Percentiles rank a stretch among this genome's conserved stretches.
phyloP scores from a whole-genome alignment of 2,329 filamentous ascomycete genomes.

The Endoconidiophora laricicola region DNA sequence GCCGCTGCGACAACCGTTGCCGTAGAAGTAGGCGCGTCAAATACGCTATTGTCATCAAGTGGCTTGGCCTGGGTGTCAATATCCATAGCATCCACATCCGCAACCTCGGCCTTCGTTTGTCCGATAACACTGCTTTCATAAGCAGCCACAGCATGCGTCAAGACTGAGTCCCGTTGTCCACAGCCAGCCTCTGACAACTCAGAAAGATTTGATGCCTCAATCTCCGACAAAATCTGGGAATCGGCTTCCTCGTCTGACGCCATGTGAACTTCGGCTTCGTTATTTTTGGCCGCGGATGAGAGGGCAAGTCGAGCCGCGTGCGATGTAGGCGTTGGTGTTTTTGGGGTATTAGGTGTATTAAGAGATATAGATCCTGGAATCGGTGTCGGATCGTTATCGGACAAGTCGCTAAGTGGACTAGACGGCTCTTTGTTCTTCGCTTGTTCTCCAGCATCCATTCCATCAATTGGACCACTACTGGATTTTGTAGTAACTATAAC shows the following conservation, averaged over 20 bases:
- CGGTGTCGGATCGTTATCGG: background rate
- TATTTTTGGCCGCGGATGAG: no score
- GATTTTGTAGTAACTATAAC: background rate
- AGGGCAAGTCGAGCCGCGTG: background rate
- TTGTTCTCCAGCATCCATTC: constrained; percentile 3
- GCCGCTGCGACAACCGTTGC: background rate
- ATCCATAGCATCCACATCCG: background rate
- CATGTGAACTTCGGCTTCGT: background rate
- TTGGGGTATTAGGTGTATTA: background rate
- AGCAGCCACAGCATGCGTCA: background rate
- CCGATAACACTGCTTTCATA: background rate
- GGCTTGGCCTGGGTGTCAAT: background rate
- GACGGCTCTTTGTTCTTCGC: constrained; percentile 13
- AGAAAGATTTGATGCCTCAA: constrained; percentile 20
- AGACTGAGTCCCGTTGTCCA: background rate
- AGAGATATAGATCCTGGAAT: background rate
- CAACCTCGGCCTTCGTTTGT: no score
- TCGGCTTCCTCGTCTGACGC: constrained; percentile 16
- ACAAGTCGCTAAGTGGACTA: constrained; percentile 10
- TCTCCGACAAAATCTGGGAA: constrained; percentile 26
- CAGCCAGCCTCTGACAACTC: background rate
- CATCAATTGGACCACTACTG: background rate
- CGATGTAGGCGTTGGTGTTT: background rate
- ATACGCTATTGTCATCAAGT: background rate
- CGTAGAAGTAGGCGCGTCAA: background rate